Evolutionary conservation across 495 filamentous ascomycete genomes (phyloP).

Genomic region (Oleoguttula mirabilis): DNA sequence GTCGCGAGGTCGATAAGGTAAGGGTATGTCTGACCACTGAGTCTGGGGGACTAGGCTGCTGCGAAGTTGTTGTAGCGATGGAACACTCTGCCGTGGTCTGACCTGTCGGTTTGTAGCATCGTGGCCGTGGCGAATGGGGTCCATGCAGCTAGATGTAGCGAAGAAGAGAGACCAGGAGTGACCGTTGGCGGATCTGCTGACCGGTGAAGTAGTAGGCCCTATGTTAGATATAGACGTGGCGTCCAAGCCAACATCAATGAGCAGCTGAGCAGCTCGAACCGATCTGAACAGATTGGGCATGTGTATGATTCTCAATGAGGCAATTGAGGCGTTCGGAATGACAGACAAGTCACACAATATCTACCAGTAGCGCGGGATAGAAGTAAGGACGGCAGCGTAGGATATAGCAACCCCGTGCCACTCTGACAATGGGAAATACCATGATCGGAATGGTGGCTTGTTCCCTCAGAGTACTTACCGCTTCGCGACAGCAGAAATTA

Average conservation of each 20-base stretch:
- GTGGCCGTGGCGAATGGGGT: not conserved
- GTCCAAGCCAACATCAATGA: not conserved
- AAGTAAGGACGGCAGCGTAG: too few relatives aligned
- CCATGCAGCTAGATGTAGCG: constrained; percentile 4
- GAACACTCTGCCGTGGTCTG: not conserved
- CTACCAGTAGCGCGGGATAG: too few relatives aligned
- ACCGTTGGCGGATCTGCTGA: not conserved
- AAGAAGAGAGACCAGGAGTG: not conserved
- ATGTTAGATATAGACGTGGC: constrained; percentile 1
- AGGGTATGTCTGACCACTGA: constrained; percentile 15
- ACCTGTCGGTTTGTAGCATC: not conserved
- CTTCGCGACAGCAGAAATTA: too few relatives aligned
- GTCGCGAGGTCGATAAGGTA: constrained; percentile 9
- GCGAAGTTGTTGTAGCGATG: constrained; percentile 1
- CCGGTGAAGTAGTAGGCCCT: not conserved
- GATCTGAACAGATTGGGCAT: not conserved
- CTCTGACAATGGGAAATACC: too few relatives aligned
- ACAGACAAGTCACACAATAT: too few relatives aligned
- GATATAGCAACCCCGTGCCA: too few relatives aligned
- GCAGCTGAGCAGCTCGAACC: not conserved
- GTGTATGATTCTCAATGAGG: not conserved
- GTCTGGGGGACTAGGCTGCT: constrained; percentile 15
- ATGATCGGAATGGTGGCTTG: too few relatives aligned
- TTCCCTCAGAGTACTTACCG: too few relatives aligned
- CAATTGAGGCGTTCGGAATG: not conserved